These are phyloP conservation scores for Rossbeevera mucosa DNA, from an alignment of 768 basidiomycete species.

Conservation along the genomic window DNA sequence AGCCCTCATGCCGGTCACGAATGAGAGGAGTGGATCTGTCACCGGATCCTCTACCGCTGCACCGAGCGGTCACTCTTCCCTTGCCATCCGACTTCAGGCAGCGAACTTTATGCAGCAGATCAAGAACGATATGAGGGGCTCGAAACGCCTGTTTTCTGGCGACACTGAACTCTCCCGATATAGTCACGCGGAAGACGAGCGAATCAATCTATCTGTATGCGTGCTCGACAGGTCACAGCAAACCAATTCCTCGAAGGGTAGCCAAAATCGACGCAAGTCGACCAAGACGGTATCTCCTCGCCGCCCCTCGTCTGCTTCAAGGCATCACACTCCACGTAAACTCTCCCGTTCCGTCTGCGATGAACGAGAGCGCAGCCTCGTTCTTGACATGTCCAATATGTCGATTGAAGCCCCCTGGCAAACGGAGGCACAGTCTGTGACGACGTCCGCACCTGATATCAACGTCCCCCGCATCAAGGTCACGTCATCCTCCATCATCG, in stretches of 20 bases:
- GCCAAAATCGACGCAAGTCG: conserved; percentile 19
- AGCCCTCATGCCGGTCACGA: conserved; percentile 9
- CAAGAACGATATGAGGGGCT: conserved; percentile 64
- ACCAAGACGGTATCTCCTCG: conserved; percentile 26
- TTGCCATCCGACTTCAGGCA: conserved; percentile 71
- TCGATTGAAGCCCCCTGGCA: conserved; percentile 39
- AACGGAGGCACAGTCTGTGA: conserved; percentile 17
- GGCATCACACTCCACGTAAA: conserved; percentile 43
- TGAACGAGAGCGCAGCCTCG: conserved; percentile 39
- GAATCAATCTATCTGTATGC: conserved; percentile 10
- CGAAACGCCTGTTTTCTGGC: conserved; percentile 67
- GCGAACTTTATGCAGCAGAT: conserved; percentile 83
- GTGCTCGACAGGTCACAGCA: conserved; percentile 20
- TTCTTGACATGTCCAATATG: conserved; percentile 40
- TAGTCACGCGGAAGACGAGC: conserved; percentile 20
- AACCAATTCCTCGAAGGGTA: conserved; percentile 27
- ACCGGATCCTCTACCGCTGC: conserved; percentile 28
- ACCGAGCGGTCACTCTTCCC: conserved; percentile 49
- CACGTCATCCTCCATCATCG: conserved; percentile 26
- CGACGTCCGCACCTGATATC: conserved; percentile 4
- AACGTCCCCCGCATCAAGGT: conserved; percentile 28
- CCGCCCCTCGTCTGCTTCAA: conserved; percentile 35
- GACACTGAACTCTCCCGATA: conserved; percentile 54
- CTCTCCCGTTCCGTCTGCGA: conserved; percentile 37
- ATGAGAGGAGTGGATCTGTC: conserved; percentile 21